These are phyloP conservation scores for Anethum foeniculum DNA, from an alignment of 140 eudicot genomes.

Conservation along the genomic window DNA sequence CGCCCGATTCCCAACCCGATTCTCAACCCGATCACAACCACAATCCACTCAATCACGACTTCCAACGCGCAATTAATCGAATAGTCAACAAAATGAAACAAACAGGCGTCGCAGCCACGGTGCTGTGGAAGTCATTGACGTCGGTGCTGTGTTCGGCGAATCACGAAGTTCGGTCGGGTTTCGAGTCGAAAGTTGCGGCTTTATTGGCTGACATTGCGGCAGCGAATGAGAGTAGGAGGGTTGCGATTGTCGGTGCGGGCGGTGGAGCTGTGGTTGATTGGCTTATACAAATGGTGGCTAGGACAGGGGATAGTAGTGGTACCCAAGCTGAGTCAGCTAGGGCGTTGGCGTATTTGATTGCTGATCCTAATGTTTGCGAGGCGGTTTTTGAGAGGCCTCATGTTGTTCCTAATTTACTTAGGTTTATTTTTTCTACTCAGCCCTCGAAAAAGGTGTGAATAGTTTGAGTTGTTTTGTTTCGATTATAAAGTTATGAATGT, in stretches of 20 bases:
- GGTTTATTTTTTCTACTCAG: constrained; percentile 79
- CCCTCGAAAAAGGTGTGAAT: constrained; percentile 56
- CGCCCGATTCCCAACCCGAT: neutral
- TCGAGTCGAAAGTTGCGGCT: constrained; percentile 85
- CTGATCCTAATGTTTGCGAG: constrained; percentile 64
- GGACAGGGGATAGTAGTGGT: constrained; percentile 37
- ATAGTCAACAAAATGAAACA: constrained; percentile 48
- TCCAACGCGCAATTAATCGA: constrained; percentile 34
- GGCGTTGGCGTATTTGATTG: constrained; percentile 84
- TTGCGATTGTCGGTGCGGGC: constrained; percentile 82
- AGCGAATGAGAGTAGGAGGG: constrained; percentile 66
- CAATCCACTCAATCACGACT: constrained; percentile 9
- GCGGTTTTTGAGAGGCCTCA: constrained; percentile 59
- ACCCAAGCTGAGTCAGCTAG: constrained; percentile 85
- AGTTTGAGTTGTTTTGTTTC: neutral
- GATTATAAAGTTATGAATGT: too few species aligned
- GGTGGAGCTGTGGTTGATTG: constrained; percentile 89
- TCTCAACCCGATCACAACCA: neutral
- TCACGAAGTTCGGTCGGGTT: constrained; percentile 76
- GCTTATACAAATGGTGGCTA: constrained; percentile 67
- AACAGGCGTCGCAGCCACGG: constrained; percentile 78
- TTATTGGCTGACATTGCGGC: constrained; percentile 89
- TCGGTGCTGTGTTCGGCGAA: constrained; percentile 78
- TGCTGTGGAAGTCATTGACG: constrained; percentile 72
- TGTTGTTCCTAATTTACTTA: constrained; percentile 65